Percentiles rank a stretch among this genome's conserved stretches.
Conservation (phyloP, 345 rosid genomes). For the Hypericum perforatum region DNA sequence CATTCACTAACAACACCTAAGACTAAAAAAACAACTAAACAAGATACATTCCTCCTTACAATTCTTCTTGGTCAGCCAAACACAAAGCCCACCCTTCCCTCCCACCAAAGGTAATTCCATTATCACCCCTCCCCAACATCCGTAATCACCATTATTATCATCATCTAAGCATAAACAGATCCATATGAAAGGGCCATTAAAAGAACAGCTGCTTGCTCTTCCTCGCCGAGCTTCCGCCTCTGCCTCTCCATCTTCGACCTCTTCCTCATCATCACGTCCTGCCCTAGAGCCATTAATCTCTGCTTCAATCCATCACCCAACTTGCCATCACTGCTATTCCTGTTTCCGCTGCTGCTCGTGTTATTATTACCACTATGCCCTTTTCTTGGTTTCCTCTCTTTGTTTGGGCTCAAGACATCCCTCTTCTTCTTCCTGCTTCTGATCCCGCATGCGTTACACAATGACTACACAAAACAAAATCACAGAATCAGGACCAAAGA, state of each 20-base stretch:
- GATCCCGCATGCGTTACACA: conserved; percentile 97
- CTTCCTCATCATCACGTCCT: conserved; percentile 44
- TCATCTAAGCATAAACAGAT: conserved; percentile 44
- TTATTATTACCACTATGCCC: conserved; percentile 5
- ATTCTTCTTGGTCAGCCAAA: neutral
- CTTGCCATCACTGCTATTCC: conserved; percentile 5
- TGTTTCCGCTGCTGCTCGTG: conserved; percentile 3
- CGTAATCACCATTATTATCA: neutral
- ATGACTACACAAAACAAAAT: conserved; percentile 39
- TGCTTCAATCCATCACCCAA: conserved; percentile 52
- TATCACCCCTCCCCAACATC: neutral
- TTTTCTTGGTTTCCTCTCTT: conserved; percentile 46
- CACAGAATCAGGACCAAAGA: conserved; percentile 2
- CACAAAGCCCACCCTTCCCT: neutral
- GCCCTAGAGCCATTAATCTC: conserved; percentile 52
- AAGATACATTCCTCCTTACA: neutral
- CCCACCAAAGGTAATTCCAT: neutral
- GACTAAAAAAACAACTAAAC: too few species aligned
- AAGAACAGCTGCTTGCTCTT: conserved; percentile 84
- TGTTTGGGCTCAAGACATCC: conserved; percentile 32
- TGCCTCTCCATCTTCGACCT: conserved; percentile 48
- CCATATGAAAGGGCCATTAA: conserved; percentile 89
- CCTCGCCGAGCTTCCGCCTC: conserved; percentile 58
- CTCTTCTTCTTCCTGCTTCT: conserved; percentile 86
- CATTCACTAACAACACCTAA: too few species aligned